Evolutionary conservation across 2,329 filamentous ascomycete genomes (phyloP).

Genomic region (Ceratocystis cubensis): DNA sequence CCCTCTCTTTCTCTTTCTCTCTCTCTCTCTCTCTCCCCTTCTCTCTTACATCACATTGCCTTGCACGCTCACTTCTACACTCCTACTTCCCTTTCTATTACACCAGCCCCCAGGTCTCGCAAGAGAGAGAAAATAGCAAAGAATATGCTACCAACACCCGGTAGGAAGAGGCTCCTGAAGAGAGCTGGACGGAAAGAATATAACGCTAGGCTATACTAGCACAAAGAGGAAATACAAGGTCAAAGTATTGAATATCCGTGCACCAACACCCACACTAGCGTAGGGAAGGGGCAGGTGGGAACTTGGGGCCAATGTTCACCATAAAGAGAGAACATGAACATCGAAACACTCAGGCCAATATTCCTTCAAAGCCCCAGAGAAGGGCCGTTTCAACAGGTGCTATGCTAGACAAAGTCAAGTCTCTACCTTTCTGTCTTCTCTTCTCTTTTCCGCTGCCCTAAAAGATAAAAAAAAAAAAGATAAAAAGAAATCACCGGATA

Average conservation of each 20-base stretch:
- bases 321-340: slow-evolving; percentile 1
- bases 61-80: background rate
- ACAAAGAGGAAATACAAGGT: background rate
- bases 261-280: background rate
- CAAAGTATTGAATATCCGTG: background rate
- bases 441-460: background rate
- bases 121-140: background rate
- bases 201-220: background rate
- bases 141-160: background rate
- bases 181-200: background rate
- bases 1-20: background rate
- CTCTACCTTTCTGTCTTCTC: background rate
- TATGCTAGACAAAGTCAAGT: background rate
- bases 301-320: background rate
- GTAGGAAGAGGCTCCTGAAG: background rate
- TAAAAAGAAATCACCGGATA: background rate
- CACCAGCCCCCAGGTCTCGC: background rate
- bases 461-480: too few relatives aligned
- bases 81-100: background rate
- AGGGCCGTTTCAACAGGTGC: slow-evolving; percentile 8
- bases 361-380: slow-evolving; percentile 8
- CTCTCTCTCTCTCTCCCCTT: background rate
- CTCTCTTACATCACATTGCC: background rate
- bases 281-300: background rate
- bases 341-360: slow-evolving; percentile 6